Evolutionary conservation across 202 grass and related monocot genomes (phyloP), one percentile per base, ranked within the genome.

Genomic region (Digitaria exilis): DNA sequence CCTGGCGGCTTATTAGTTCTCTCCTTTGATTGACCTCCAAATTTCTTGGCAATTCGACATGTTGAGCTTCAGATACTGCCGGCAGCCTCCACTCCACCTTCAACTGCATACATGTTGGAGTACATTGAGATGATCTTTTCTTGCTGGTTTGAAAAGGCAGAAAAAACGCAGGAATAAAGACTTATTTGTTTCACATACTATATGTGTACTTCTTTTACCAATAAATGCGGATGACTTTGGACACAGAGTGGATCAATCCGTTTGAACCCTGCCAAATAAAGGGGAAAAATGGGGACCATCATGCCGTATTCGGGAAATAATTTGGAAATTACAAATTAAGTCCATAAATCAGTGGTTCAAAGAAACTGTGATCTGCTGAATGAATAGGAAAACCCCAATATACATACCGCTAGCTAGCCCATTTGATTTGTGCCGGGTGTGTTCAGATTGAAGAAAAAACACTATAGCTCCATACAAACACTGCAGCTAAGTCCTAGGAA

Each of bases 1-100:
- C 26, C 24, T 72, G 45, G 28, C 28, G 44, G 44, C 26, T 72
- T 31, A 72, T 3, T n/a, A n/a, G n/a, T n/a, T n/a, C 25, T 48
- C 43, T 71, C 19, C 45, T 72, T 72, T 50, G 69, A 50, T 31
- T 71, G 69, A 30, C 43, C 14, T 17, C 41, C 66, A 69, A 48
- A 29, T 30, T 30, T 21, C 69, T 31, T 71, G 25, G 69, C 43
- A 44, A 28, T 44, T 31, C 50, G 25, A 44, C 43, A 44, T 59
- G 56, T 28, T 28, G 24, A 25, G 55, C 22, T 29, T 48, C 43
- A 19, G 25, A 45, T 49, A 3, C 68, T 29, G 41, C 66, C 68
- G 28, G 9, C 54, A 10, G 9, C 43, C 2, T 10, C 10, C 11
- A 6, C 24, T 19, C 4, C 8, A 71, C 7, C n/a, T n/a, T n/a